Percentiles rank a stretch among this genome's conserved stretches.
Evolutionary conservation across 129 eudicot species (phyloP).

Genomic region (Flaveria robusta): DNA sequence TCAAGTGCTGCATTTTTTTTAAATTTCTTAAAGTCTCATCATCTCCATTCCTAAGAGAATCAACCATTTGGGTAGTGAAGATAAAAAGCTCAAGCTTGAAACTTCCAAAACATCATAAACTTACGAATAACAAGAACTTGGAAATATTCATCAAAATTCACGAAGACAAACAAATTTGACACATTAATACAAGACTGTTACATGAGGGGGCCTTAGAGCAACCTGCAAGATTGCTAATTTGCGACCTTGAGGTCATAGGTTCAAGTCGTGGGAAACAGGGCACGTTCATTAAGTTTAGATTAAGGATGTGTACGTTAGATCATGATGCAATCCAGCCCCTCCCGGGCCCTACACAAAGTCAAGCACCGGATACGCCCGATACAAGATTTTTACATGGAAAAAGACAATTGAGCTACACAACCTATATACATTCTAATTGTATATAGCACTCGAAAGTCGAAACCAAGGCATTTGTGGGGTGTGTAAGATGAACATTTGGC

Average conservation of each 20-base stretch:
- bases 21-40: background rate
- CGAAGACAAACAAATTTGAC: slow-evolving; percentile 3
- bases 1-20: background rate
- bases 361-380: too few species aligned
- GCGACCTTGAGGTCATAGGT: too few species aligned
- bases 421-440: background rate
- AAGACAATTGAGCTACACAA: background rate
- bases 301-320: too few species aligned
- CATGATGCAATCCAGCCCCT: too few species aligned
- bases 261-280: too few species aligned
- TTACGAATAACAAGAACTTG: background rate
- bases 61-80: slow-evolving; percentile 15
- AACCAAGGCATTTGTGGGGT: background rate
- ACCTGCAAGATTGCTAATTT: too few species aligned
- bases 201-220: too few species aligned
- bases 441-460: background rate
- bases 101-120: background rate
- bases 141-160: background rate
- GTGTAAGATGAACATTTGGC: background rate
- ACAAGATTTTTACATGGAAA: too few species aligned
- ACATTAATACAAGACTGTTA: background rate
- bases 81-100: slow-evolving; percentile 11
- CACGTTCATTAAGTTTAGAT: too few species aligned
- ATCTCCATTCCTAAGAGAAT: background rate
- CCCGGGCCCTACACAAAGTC: too few species aligned